Percentiles rank a stretch among this genome's conserved stretches.
Conservation (phyloP, 805 yeast species). For the Sugiyamaella smithiae region DNA sequence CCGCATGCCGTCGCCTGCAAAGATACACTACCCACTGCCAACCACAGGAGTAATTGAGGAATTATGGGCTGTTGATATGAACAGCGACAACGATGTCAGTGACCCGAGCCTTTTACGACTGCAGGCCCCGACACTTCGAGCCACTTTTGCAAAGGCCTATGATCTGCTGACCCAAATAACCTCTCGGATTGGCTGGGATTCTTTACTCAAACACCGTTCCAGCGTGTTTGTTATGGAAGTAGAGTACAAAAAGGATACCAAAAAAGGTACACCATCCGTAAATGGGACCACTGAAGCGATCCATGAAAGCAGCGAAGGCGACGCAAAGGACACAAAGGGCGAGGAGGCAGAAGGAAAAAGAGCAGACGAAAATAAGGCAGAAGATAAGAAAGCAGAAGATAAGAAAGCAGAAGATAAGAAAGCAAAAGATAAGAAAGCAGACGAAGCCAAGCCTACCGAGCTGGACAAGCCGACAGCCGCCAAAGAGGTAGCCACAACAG, state of each 20-base stretch:
- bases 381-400: background rate
- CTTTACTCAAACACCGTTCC: slow-evolving; percentile 61
- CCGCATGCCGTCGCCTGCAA: slow-evolving; percentile 43
- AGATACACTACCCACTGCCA: slow-evolving; percentile 50
- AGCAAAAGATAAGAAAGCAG: background rate
- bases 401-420: background rate
- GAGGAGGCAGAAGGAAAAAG: background rate
- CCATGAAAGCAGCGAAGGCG: slow-evolving; percentile 13
- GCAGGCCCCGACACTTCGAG: slow-evolving; percentile 49
- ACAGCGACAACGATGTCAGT: slow-evolving; percentile 35
- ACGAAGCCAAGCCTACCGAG: background rate
- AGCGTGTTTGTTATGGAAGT: slow-evolving; percentile 78
- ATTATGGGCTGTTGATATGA: slow-evolving; percentile 44
- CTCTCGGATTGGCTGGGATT: slow-evolving; percentile 79
- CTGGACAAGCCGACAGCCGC: background rate
- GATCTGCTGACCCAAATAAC: slow-evolving; percentile 67
- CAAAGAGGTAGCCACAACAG: background rate
- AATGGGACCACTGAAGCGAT: slow-evolving; percentile 7
- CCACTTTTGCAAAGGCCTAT: slow-evolving; percentile 60
- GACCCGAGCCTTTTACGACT: slow-evolving; percentile 50
- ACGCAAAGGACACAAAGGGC: background rate
- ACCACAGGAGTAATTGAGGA: slow-evolving; percentile 49
- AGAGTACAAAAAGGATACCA: slow-evolving; percentile 48
- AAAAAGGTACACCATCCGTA: slow-evolving; percentile 7
- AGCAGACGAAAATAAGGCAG: background rate